Evolutionary conservation across 305 asterid genomes (phyloP).

Genomic region (Ajuga reptans): DNA sequence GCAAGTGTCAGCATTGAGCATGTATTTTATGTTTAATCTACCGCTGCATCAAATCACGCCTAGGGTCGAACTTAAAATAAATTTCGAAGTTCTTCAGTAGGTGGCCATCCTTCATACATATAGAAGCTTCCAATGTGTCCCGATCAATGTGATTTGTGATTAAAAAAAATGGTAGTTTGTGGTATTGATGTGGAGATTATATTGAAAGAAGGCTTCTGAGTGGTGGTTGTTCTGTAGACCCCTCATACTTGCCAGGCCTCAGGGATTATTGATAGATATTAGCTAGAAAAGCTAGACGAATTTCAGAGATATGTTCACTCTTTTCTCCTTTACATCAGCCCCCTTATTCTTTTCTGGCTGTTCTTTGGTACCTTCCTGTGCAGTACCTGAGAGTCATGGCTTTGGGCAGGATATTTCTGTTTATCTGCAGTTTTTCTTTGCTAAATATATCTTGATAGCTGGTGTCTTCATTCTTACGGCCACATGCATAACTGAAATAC

Average conservation of each 20-base stretch:
- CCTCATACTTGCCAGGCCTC: neutral
- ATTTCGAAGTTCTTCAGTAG: neutral
- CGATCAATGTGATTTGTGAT: neutral
- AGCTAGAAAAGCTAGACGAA: neutral
- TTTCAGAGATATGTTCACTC: neutral
- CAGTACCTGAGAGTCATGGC: neutral
- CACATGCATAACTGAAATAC: neutral
- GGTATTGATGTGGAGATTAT: neutral
- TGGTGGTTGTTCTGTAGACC: neutral
- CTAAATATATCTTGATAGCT: neutral
- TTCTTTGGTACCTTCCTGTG: neutral
- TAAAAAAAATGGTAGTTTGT: neutral
- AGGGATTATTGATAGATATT: neutral
- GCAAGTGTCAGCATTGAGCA: neutral
- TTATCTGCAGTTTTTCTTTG: neutral
- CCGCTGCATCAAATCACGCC: neutral
- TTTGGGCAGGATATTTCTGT: neutral
- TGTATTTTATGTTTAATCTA: neutral
- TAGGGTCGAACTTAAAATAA: neutral
- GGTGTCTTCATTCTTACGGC: neutral
- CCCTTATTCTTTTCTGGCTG: neutral
- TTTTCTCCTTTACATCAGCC: neutral
- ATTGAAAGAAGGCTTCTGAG: neutral
- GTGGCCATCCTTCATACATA: neutral
- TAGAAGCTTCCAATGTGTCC: neutral